Evolutionary conservation across 2,329 filamentous ascomycete genomes (phyloP).

Genomic region (Capronia epimyces): DNA sequence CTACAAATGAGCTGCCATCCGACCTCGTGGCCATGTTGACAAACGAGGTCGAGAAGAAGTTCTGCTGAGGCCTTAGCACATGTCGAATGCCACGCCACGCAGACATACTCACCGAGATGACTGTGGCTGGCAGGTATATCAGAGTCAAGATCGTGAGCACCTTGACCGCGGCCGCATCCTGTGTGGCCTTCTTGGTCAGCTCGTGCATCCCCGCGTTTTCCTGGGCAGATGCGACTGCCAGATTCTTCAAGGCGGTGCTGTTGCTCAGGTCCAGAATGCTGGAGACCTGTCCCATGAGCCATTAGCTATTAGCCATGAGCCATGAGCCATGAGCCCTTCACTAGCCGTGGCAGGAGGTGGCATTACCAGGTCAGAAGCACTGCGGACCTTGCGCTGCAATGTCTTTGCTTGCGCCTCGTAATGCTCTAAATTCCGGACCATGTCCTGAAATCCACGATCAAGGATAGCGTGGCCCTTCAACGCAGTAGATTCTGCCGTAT

Average conservation of each 20-base stretch:
- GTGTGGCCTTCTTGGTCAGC: constrained; percentile 24
- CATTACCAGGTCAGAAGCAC: neutral
- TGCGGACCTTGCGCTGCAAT: neutral
- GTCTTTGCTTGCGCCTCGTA: neutral
- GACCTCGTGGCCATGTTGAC: constrained; percentile 8
- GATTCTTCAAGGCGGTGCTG: constrained; percentile 16
- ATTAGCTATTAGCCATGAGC: too few relatives aligned
- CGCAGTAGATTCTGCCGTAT: neutral
- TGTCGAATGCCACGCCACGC: neutral
- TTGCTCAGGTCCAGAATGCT: constrained; percentile 10
- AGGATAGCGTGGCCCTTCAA: neutral
- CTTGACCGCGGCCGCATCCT: constrained; percentile 27
- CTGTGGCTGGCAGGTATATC: constrained; percentile 26
- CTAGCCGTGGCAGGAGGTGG: neutral
- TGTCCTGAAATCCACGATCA: neutral
- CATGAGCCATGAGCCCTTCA: neutral
- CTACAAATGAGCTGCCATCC: constrained; percentile 2
- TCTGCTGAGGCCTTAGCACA: constrained; percentile 6
- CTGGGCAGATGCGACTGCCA: constrained; percentile 17
- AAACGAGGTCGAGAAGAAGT: constrained; percentile 27
- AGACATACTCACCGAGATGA: constrained; percentile 20
- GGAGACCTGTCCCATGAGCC: neutral
- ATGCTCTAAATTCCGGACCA: neutral
- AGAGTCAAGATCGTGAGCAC: constrained; percentile 28
- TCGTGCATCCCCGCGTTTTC: constrained; percentile 21